Evolutionary conservation across 352 stramenopile genomes (phyloP).

Genomic region (Globisporangium yorkense): DNA sequence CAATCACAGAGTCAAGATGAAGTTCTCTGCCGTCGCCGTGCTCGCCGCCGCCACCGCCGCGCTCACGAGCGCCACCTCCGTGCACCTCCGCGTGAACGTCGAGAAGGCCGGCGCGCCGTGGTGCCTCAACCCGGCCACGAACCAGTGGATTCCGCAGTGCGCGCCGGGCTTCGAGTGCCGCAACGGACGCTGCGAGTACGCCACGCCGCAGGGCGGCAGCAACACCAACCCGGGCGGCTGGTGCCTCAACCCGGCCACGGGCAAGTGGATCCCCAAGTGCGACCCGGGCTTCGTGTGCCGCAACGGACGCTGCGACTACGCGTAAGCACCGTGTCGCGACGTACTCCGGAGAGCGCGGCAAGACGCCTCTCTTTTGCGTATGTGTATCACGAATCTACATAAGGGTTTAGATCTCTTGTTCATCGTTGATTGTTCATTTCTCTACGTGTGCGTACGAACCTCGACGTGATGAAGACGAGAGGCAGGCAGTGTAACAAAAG

Average conservation of each 20-base stretch:
- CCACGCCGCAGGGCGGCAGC: background rate
- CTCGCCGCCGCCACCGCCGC: no score
- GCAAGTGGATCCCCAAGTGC: conserved; percentile 11
- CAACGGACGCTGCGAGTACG: conserved; percentile 11
- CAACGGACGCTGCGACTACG: background rate
- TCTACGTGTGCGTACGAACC: no score
- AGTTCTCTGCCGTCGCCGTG: no score
- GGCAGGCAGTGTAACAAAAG: no score
- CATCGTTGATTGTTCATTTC: no score
- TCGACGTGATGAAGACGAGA: no score
- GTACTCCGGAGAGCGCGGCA: no score
- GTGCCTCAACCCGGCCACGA: conserved; percentile 12
- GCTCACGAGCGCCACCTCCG: conserved; percentile 1
- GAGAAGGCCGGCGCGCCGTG: conserved; percentile 4
- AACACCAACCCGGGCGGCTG: background rate
- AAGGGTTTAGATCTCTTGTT: no score
- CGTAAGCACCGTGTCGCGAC: no score
- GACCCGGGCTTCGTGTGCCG: conserved; percentile 7
- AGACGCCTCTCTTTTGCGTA: no score
- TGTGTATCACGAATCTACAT: no score
- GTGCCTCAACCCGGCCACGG: conserved; percentile 11
- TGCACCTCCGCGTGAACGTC: conserved; percentile 6
- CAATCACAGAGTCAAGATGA: no score
- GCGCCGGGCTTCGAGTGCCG: conserved; percentile 11
- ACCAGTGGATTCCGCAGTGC: conserved; percentile 12